These are phyloP conservation scores for Punctularia strigosozonata DNA, from an alignment of 768 basidiomycete species.

Conservation along the genomic window DNA sequence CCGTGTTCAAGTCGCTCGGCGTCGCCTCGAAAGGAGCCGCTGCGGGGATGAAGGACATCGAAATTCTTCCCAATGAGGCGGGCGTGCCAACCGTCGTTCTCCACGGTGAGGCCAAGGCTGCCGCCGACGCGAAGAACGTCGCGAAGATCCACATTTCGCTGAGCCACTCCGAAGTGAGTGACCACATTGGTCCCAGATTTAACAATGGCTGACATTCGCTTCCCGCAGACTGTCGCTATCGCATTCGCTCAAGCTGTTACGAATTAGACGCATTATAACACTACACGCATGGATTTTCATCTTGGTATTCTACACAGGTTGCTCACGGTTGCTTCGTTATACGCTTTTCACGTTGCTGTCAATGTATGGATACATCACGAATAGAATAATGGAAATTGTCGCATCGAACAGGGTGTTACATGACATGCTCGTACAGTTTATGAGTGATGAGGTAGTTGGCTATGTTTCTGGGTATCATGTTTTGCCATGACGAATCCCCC, in stretches of 20 bases:
- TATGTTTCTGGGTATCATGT: constrained; percentile 32
- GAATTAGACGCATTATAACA: too few relatives aligned
- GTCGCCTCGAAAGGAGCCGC: constrained; percentile 85
- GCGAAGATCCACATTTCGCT: constrained; percentile 70
- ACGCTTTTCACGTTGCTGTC: constrained; percentile 2
- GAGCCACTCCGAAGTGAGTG: constrained; percentile 83
- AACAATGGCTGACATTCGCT: constrained; percentile 9
- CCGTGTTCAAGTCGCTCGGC: constrained; percentile 91
- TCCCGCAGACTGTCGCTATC: constrained; percentile 61
- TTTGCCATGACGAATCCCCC: constrained; percentile 28
- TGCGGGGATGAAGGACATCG: constrained; percentile 95
- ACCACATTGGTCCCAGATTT: not conserved
- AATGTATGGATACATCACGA: not conserved
- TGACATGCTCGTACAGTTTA: constrained; percentile 26
- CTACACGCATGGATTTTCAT: constrained; percentile 4
- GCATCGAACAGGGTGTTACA: not conserved
- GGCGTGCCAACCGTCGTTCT: constrained; percentile 72
- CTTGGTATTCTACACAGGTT: constrained; percentile 2
- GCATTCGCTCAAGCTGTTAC: constrained; percentile 69
- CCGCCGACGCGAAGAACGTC: constrained; percentile 66
- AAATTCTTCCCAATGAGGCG: constrained; percentile 64
- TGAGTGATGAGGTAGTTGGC: constrained; percentile 39
- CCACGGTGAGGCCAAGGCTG: constrained; percentile 67
- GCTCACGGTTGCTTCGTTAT: constrained; percentile 4
- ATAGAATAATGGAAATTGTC: constrained; percentile 1